These are phyloP conservation scores for Geranomyces michiganensis DNA, from an alignment of 192 early-diverging fungal species.

Conservation along the genomic window DNA sequence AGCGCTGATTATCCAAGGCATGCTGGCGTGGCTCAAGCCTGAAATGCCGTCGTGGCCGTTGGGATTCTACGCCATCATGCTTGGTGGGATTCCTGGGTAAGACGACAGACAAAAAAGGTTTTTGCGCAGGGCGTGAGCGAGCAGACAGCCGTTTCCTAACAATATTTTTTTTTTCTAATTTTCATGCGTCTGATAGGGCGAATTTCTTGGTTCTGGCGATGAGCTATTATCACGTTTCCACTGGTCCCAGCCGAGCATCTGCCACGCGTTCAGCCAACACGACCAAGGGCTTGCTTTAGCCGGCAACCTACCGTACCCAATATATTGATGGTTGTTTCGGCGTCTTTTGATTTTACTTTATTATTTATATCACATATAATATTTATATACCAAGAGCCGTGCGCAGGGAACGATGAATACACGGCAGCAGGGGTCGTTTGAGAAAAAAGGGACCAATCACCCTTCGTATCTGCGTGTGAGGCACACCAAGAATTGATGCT, in stretches of 20 bases:
- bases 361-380: too few species aligned
- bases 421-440: too few species aligned
- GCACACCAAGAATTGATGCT: too few species aligned
- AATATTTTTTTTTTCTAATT: not conserved
- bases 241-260: not conserved
- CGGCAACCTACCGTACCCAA: not conserved
- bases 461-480: too few species aligned
- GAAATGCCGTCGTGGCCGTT: conserved; percentile 10
- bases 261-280: not conserved
- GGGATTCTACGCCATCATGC: conserved; percentile 27
- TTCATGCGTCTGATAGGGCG: not conserved
- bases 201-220: conserved; percentile 26
- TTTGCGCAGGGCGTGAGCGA: not conserved
- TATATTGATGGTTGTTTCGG: too few species aligned
- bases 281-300: not conserved
- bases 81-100: conserved; percentile 1
- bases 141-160: not conserved
- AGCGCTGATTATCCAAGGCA: conserved; percentile 12
- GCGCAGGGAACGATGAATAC: too few species aligned
- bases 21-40: conserved; percentile 7
- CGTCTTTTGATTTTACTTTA: too few species aligned
- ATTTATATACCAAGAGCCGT: too few species aligned
- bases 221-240: conserved; percentile 22
- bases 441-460: too few species aligned
- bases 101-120: not conserved